A percentile compares a stretch with the other conserved stretches of the same genome.
phyloP scores from a whole-genome alignment of 495 filamentous ascomycete species.

The Talaromyces trachyspermus region DNA sequence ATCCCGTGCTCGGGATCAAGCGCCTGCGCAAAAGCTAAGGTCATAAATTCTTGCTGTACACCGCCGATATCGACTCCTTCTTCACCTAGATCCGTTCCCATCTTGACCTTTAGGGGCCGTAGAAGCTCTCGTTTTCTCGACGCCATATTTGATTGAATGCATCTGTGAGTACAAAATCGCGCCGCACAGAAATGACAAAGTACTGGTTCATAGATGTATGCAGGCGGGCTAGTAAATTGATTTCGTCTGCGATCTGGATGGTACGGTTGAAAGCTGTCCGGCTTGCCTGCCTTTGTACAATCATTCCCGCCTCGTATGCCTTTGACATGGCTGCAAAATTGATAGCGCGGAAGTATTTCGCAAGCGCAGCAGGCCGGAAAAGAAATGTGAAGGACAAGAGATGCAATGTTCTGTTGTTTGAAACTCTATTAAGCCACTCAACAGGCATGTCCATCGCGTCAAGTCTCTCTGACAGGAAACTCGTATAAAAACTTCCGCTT shows the following conservation, averaged over 20 bases:
- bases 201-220: conserved; percentile 60
- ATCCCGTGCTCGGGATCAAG: conserved; percentile 67
- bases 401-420: conserved; percentile 58
- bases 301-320: conserved; percentile 62
- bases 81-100: conserved; percentile 74
- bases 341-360: conserved; percentile 82
- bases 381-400: conserved; percentile 76
- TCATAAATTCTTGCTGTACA: conserved; percentile 93
- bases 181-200: conserved; percentile 66
- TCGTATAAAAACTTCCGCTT: conserved; percentile 58
- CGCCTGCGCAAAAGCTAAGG: conserved; percentile 67
- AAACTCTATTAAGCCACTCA: conserved; percentile 53
- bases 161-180: conserved; percentile 64
- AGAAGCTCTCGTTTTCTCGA: conserved; percentile 72
- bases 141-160: conserved; percentile 85
- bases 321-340: conserved; percentile 79
- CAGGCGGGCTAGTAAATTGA: conserved; percentile 53
- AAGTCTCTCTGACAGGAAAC: conserved; percentile 68
- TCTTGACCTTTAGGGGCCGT: conserved; percentile 78
- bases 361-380: conserved; percentile 62
- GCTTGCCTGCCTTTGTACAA: conserved; percentile 51
- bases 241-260: conserved; percentile 33
- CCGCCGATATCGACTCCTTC: conserved; percentile 90
- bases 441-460: conserved; percentile 70
- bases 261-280: conserved; percentile 44